Conservation (phyloP, 2,329 filamentous ascomycete species). For the Dothidotthia symphoricarpi region DNA sequence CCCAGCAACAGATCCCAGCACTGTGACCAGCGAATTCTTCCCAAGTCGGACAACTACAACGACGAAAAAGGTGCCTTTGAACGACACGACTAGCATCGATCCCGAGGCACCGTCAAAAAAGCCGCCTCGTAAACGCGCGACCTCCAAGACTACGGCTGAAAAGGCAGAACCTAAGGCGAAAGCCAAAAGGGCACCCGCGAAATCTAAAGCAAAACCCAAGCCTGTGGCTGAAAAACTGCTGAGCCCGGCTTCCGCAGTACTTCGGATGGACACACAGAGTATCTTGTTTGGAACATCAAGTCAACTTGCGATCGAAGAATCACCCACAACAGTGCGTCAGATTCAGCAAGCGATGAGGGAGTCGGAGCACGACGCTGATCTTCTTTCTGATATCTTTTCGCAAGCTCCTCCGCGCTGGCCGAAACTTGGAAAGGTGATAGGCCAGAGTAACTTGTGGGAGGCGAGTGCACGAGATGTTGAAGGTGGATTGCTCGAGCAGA, state of each 20-base stretch:
- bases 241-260: constrained; percentile 34
- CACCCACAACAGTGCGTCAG: constrained; percentile 37
- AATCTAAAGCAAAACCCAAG: constrained; percentile 29
- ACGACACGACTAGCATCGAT: constrained; percentile 17
- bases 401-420: constrained; percentile 14
- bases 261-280: constrained; percentile 33
- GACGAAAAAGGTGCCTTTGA: constrained; percentile 25
- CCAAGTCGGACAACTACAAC: constrained; percentile 11
- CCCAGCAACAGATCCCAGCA: constrained; percentile 3
- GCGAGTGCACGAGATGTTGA: constrained; percentile 36
- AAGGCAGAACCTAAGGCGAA: constrained; percentile 17
- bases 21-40: constrained; percentile 27
- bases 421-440: constrained; percentile 17
- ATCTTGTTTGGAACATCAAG: constrained; percentile 44
- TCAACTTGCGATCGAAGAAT: constrained; percentile 41
- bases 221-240: constrained; percentile 37
- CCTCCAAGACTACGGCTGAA: constrained; percentile 18
- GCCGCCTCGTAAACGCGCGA: constrained; percentile 21
- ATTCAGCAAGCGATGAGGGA: constrained; percentile 37
- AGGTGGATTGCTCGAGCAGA: constrained; percentile 30
- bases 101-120: constrained; percentile 14
- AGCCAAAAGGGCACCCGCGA: constrained; percentile 24
- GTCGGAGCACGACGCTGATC: constrained; percentile 29
- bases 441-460: constrained; percentile 32
- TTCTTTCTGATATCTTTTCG: background rate